Conservation (phyloP, 805 yeast genomes). For the Starmera pachycereana region DNA sequence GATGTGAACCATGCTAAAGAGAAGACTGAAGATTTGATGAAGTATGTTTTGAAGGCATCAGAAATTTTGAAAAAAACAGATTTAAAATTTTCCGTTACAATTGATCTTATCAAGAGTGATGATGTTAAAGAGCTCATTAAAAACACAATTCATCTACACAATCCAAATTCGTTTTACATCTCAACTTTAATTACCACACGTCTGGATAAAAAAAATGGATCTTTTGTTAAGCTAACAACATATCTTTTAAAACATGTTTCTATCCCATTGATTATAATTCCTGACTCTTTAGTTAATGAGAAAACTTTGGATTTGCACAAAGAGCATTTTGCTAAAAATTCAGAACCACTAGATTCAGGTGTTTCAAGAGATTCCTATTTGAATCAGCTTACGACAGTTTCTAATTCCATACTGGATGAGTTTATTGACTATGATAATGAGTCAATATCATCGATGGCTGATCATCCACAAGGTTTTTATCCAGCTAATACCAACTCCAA, state of each 20-base stretch:
- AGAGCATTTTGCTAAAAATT: neutral
- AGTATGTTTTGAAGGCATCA: constrained; percentile 9
- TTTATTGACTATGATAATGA: neutral
- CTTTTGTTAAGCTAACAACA: constrained; percentile 10
- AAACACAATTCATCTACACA: constrained; percentile 9
- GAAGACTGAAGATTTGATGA: constrained; percentile 6
- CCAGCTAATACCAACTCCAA: constrained; percentile 15
- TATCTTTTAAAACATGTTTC: constrained; percentile 10
- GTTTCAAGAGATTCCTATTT: neutral
- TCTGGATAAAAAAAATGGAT: constrained; percentile 2
- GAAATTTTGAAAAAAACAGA: constrained; percentile 4
- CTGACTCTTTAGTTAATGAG: constrained; percentile 6
- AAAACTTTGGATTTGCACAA: neutral
- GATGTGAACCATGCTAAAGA: constrained; percentile 4
- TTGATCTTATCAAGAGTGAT: constrained; percentile 15
- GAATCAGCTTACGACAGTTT: neutral
- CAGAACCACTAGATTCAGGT: neutral
- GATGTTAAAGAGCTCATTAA: constrained; percentile 7
- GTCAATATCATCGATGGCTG: constrained; percentile 1
- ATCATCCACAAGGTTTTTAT: constrained; percentile 1
- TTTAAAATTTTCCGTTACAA: constrained; percentile 12
- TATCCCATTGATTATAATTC: constrained; percentile 14
- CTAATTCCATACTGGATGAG: neutral
- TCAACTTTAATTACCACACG: constrained; percentile 9
- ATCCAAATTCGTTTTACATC: constrained; percentile 12